Percentiles rank a stretch among this genome's conserved stretches.
Conservation (phyloP, 2,329 filamentous ascomycete species). For the Ophiobolus disseminans region DNA sequence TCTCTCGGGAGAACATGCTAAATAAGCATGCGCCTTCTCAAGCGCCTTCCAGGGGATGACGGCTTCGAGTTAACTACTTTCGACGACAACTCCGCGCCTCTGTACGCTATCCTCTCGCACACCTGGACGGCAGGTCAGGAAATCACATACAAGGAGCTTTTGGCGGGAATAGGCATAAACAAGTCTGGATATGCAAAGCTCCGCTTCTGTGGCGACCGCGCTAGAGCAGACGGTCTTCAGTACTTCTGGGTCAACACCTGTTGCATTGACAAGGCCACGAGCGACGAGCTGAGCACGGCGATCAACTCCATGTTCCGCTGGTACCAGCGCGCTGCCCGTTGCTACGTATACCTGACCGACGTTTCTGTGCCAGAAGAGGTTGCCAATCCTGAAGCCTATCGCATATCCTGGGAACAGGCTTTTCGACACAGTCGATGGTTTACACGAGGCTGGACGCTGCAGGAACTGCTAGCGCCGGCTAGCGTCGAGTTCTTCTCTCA, state of each 20-base stretch:
- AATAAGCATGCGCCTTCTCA: conserved; percentile 8
- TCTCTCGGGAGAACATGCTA: background rate
- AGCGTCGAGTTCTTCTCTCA: conserved; percentile 25
- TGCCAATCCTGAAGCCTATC: conserved; percentile 10
- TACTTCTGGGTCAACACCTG: too few relatives aligned
- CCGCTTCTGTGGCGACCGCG: too few relatives aligned
- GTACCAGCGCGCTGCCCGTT: too few relatives aligned
- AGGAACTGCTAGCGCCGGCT: conserved; percentile 16
- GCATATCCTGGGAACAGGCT: conserved; percentile 9
- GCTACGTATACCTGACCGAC: too few relatives aligned
- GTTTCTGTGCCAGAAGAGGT: conserved; percentile 12
- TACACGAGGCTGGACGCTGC: too few relatives aligned
- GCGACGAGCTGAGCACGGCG: too few relatives aligned
- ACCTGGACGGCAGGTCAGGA: conserved; percentile 23
- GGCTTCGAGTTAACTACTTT: conserved; percentile 21
- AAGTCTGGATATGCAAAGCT: conserved; percentile 20
- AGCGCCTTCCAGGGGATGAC: conserved; percentile 24
- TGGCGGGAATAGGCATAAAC: conserved; percentile 14
- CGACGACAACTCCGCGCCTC: conserved; percentile 15
- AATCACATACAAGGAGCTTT: conserved; percentile 22
- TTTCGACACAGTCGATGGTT: conserved; percentile 16
- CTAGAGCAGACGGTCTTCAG: too few relatives aligned
- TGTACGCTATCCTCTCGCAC: conserved; percentile 31
- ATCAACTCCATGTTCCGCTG: too few relatives aligned
- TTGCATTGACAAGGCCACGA: too few relatives aligned